Conservation (phyloP, 345 rosid species). For the Arabidopsis suecica region DNA sequence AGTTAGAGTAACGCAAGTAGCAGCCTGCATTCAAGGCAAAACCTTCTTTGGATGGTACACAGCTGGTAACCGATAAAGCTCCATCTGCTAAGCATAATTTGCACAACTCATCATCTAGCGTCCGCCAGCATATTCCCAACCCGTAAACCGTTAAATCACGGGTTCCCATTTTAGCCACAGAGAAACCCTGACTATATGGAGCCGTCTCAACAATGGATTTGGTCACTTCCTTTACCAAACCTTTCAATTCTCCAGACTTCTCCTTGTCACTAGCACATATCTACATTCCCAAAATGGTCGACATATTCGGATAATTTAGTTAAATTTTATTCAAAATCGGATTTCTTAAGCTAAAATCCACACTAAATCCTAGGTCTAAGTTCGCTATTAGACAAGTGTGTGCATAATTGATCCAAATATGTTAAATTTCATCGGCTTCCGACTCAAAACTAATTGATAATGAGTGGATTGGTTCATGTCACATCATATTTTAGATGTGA, state of each 20-base stretch:
- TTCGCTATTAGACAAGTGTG: background rate
- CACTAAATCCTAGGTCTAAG: slow-evolving; percentile 6
- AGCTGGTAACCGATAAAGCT: slow-evolving; percentile 39
- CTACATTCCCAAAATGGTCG: slow-evolving; percentile 36
- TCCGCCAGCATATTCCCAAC: slow-evolving; percentile 54
- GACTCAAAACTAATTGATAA: too few relatives aligned
- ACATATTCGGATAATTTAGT: background rate
- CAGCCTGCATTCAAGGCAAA: slow-evolving; percentile 60
- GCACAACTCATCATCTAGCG: slow-evolving; percentile 48
- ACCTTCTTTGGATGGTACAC: slow-evolving; percentile 54
- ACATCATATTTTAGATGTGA: background rate
- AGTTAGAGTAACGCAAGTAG: slow-evolving; percentile 54
- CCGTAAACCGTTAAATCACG: slow-evolving; percentile 42
- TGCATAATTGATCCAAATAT: background rate
- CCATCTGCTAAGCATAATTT: slow-evolving; percentile 49
- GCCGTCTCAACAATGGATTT: slow-evolving; percentile 34
- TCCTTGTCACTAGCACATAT: slow-evolving; percentile 44
- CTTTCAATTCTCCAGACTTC: slow-evolving; percentile 21
- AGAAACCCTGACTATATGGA: slow-evolving; percentile 46
- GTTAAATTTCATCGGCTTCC: too few relatives aligned
- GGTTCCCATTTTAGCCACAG: slow-evolving; percentile 21
- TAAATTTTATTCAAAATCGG: background rate
- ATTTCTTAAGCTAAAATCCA: background rate
- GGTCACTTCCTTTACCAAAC: slow-evolving; percentile 42
- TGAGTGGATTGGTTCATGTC: too few relatives aligned